Percentiles rank a stretch among this genome's conserved stretches.
Conservation (phyloP, 2,329 filamentous ascomycete species). For the Ophidiomyces ophidiicola region DNA sequence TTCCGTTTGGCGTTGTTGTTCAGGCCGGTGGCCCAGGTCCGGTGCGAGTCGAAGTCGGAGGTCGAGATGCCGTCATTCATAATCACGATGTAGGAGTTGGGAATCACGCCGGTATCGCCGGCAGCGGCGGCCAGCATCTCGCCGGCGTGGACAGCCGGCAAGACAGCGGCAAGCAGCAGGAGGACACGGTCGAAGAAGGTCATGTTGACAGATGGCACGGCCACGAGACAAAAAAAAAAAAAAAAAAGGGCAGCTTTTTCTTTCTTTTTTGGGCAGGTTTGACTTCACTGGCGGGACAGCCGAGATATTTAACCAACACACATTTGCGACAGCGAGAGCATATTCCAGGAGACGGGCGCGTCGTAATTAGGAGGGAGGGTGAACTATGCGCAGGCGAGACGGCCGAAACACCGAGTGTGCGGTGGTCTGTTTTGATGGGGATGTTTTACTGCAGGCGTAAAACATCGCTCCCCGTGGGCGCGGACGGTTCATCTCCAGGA, state of each 20-base stretch:
- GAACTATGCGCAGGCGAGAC: conserved; percentile 6
- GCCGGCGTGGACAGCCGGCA: conserved; percentile 2
- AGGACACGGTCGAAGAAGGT: not conserved
- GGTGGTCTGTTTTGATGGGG: conserved; percentile 7
- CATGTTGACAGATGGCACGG: not conserved
- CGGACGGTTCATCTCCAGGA: not conserved
- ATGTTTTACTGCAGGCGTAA: conserved; percentile 5
- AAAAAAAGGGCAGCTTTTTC: not conserved
- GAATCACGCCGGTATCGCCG: conserved; percentile 1
- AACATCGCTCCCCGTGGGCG: too few species aligned
- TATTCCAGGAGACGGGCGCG: too few species aligned
- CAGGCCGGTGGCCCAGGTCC: conserved; percentile 4
- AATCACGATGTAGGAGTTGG: conserved; percentile 11
- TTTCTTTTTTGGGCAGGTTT: too few species aligned
- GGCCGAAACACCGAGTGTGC: conserved; percentile 4
- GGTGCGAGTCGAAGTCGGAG: conserved; percentile 8
- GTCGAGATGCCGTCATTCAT: conserved; percentile 10
- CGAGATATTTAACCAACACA: too few species aligned
- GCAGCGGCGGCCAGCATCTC: conserved; percentile 4
- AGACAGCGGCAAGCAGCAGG: not conserved
- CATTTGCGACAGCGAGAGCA: too few species aligned
- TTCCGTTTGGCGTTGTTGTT: not conserved
- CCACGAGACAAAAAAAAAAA: not conserved
- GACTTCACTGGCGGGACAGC: too few species aligned
- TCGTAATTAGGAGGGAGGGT: conserved; percentile 4